Conservation (phyloP, 495 filamentous ascomycete genomes). For the Neurospora sublineolata region DNA sequence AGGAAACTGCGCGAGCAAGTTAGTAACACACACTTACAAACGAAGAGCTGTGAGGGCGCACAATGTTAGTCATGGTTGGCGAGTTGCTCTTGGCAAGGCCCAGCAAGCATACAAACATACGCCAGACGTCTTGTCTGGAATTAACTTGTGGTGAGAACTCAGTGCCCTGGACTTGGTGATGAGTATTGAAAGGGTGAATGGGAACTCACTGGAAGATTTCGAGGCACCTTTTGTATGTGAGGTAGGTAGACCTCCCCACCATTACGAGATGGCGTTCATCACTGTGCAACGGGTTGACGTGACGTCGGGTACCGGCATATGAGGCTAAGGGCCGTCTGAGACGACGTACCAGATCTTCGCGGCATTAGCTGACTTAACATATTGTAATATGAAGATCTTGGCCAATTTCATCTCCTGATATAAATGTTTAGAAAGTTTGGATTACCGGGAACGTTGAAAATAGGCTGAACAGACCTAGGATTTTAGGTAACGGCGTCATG, state of each 20-base stretch:
- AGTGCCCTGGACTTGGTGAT: neutral
- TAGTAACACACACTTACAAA: neutral
- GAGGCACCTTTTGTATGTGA: neutral
- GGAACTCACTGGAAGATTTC: neutral
- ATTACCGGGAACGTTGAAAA: neutral
- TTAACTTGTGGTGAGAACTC: neutral
- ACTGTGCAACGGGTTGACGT: slow-evolving; percentile 2
- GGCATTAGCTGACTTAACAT: neutral
- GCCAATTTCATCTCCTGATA: neutral
- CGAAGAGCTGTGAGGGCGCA: neutral
- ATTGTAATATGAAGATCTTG: neutral
- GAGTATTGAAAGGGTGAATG: neutral
- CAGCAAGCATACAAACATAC: neutral
- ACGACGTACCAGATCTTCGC: slow-evolving; percentile 2
- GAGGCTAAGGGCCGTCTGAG: slow-evolving; percentile 6
- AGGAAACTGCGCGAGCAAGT: neutral
- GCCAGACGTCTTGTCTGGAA: neutral
- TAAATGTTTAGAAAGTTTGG: neutral
- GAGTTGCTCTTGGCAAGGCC: neutral
- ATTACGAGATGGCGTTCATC: slow-evolving; percentile 8
- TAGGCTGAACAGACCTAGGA: neutral
- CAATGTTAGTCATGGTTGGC: neutral
- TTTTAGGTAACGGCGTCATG: neutral
- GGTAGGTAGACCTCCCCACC: neutral
- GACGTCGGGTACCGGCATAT: slow-evolving; percentile 8